phyloP scores from a whole-genome alignment of 768 basidiomycete species.

The Dioszegia hungarica region DNA sequence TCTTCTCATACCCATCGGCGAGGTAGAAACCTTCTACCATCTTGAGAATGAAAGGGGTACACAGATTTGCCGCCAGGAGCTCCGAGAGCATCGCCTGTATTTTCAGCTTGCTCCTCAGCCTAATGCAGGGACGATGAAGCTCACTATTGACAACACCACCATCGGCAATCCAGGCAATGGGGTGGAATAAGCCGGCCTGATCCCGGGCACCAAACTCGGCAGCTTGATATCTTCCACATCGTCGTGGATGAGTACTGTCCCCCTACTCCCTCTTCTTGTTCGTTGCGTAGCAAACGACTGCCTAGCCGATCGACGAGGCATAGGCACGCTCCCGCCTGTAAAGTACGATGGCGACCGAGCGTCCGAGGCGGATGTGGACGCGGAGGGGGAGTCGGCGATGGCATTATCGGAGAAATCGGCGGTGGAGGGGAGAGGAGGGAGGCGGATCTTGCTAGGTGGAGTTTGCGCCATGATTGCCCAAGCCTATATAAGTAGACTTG shows the following conservation, averaged over 20 bases:
- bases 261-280: conserved; percentile 13
- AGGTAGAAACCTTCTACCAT: conserved; percentile 69
- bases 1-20: conserved; percentile 52
- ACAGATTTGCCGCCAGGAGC: conserved; percentile 87
- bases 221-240: conserved; percentile 27
- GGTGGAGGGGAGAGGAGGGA: conserved; percentile 24
- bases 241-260: conserved; percentile 10
- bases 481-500: background rate
- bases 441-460: conserved; percentile 24
- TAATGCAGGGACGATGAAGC: conserved; percentile 27
- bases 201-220: conserved; percentile 43
- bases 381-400: conserved; percentile 6
- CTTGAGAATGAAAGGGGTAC: conserved; percentile 83
- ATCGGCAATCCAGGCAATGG: conserved; percentile 82
- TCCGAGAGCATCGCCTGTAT: conserved; percentile 88
- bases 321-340: background rate
- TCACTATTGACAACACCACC: conserved; percentile 84
- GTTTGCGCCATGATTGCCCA: conserved; percentile 22
- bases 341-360: background rate
- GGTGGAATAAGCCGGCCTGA: conserved; percentile 54
- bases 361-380: conserved; percentile 14
- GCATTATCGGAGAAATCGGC: conserved; percentile 18
- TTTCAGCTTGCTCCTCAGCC: background rate
- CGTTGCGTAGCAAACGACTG: conserved; percentile 21
- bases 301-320: conserved; percentile 10